phyloP scores from a whole-genome alignment of 352 stramenopile genomes.

The Phytophthora melonis region DNA sequence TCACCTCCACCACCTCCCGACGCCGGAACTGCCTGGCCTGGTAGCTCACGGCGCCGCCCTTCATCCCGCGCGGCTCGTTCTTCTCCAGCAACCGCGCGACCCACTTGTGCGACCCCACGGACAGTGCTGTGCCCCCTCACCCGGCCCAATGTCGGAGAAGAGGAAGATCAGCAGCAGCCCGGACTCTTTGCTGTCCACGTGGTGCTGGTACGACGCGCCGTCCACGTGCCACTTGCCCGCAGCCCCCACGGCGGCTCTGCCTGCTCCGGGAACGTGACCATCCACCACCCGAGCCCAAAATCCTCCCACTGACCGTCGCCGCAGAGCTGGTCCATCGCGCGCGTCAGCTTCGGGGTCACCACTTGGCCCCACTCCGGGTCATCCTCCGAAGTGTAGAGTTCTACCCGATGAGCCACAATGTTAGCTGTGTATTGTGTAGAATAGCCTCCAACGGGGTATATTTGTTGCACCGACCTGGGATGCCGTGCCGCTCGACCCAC shows the following conservation, averaged over 20 bases:
- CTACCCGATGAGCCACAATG: slow-evolving; percentile 21
- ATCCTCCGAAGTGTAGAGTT: slow-evolving; percentile 56
- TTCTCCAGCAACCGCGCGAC: slow-evolving; percentile 64
- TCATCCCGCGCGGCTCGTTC: slow-evolving; percentile 64
- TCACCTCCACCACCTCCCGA: slow-evolving; percentile 65
- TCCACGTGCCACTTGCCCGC: slow-evolving; percentile 88
- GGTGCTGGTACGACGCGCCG: slow-evolving; percentile 78
- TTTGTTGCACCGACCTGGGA: slow-evolving; percentile 44
- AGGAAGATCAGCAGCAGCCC: slow-evolving; percentile 85
- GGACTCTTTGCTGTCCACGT: slow-evolving; percentile 73
- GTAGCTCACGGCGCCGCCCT: slow-evolving; percentile 64
- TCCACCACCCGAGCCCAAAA: slow-evolving; percentile 88
- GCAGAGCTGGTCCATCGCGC: slow-evolving; percentile 79
- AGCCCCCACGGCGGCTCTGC: slow-evolving; percentile 57
- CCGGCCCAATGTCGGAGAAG: slow-evolving; percentile 73
- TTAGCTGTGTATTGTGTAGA: neutral
- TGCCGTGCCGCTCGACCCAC: slow-evolving; percentile 70
- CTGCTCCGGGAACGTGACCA: slow-evolving; percentile 81
- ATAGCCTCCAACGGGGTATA: neutral
- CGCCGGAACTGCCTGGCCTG: slow-evolving; percentile 45
- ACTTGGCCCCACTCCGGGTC: slow-evolving; percentile 56
- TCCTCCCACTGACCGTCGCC: slow-evolving; percentile 64
- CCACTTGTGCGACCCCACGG: slow-evolving; percentile 65
- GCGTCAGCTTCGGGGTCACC: slow-evolving; percentile 51
- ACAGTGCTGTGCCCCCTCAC: slow-evolving; percentile 79